Conservation (phyloP, 345 rosid species). For the Sisymbrium irio region DNA sequence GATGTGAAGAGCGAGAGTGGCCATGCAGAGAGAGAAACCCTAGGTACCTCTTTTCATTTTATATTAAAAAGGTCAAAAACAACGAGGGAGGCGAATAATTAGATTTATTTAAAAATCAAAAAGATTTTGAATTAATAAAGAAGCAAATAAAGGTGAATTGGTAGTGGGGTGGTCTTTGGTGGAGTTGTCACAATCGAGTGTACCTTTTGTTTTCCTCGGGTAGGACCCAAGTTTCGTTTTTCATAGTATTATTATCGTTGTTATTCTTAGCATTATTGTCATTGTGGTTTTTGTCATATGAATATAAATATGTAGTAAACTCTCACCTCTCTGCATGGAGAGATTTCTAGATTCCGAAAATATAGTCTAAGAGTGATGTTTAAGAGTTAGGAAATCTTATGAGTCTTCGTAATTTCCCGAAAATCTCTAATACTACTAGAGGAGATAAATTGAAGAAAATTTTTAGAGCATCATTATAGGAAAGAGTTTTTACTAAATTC, state of each 20-base stretch:
- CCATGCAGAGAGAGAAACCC: constrained; percentile 42
- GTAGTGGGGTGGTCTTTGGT: constrained; percentile 43
- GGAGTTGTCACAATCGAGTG: constrained; percentile 44
- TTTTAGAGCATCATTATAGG: too few relatives aligned
- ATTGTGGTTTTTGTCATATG: constrained; percentile 16
- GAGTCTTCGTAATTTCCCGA: not conserved
- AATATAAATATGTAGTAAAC: not conserved
- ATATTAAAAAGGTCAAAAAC: constrained; percentile 27
- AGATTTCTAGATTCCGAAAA: not conserved
- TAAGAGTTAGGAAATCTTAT: not conserved
- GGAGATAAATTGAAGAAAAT: not conserved
- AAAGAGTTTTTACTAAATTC: too few relatives aligned
- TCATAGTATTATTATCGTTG: constrained; percentile 13
- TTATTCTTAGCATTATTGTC: constrained; percentile 9
- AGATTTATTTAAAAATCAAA: constrained; percentile 15
- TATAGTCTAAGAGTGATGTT: not conserved
- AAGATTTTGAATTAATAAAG: constrained; percentile 20
- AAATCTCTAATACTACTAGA: not conserved
- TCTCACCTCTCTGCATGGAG: constrained; percentile 8
- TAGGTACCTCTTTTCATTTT: constrained; percentile 17
- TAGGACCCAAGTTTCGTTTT: constrained; percentile 24
- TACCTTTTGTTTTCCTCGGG: constrained; percentile 35
- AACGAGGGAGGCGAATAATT: constrained; percentile 23
- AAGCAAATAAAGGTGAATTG: constrained; percentile 34
- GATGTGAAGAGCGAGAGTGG: constrained; percentile 34